A percentile compares a stretch with the other conserved stretches of the same genome.
These are phyloP conservation scores for Pichia sp. DNA, from an alignment of 1,139 yeast species.

Conservation along the genomic window DNA sequence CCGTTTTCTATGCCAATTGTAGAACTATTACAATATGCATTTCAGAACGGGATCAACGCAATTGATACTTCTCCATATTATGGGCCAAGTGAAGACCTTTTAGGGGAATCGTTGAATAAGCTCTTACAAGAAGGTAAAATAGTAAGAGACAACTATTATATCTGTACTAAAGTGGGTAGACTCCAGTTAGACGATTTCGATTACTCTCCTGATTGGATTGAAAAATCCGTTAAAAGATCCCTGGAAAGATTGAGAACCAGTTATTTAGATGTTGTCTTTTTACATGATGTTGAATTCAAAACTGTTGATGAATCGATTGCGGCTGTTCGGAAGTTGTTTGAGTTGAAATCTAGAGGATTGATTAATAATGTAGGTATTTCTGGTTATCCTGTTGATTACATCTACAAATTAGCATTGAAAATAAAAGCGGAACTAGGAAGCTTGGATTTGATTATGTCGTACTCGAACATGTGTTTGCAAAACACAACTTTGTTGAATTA, in stretches of 20 bases:
- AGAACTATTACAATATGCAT: constrained; percentile 52
- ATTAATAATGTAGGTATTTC: constrained; percentile 67
- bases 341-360: constrained; percentile 55
- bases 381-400: constrained; percentile 76
- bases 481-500: constrained; percentile 50
- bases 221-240: constrained; percentile 58
- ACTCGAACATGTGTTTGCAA: constrained; percentile 79
- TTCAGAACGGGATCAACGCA: constrained; percentile 62
- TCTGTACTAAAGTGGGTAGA: constrained; percentile 88
- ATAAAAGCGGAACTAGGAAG: constrained; percentile 36
- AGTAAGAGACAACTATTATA: constrained; percentile 55
- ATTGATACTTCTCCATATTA: constrained; percentile 91
- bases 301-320: constrained; percentile 42
- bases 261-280: constrained; percentile 72
- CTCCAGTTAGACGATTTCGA: constrained; percentile 62
- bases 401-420: constrained; percentile 40
- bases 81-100: constrained; percentile 74
- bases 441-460: constrained; percentile 69
- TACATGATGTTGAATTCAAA: constrained; percentile 88
- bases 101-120: constrained; percentile 56
- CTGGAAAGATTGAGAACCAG: constrained; percentile 53
- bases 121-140: constrained; percentile 31
- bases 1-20: constrained; percentile 53
- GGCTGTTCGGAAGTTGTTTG: constrained; percentile 55
- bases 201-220: constrained; percentile 53